These are phyloP conservation scores for Rosa lucieae DNA, from an alignment of 306 rosid species.

Conservation along the genomic window DNA sequence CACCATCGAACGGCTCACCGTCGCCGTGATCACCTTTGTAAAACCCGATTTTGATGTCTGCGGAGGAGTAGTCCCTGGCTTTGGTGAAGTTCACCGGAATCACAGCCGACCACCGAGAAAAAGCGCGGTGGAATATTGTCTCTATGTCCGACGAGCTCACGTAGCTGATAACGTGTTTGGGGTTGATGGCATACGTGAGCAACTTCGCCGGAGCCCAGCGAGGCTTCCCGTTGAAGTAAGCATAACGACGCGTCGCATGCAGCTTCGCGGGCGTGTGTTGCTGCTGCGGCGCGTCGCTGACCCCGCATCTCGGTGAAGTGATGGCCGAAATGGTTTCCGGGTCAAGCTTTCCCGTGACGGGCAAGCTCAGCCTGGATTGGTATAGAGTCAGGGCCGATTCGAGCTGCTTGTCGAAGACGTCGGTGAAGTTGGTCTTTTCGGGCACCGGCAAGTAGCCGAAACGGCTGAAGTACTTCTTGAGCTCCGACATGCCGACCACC, in stretches of 20 bases:
- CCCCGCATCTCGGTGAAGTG: conserved; percentile 85
- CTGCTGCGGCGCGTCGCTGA: conserved; percentile 39
- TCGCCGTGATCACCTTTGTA: conserved; percentile 83
- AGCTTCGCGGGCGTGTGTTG: background rate
- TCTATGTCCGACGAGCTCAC: conserved; percentile 49
- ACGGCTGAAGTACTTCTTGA: conserved; percentile 71
- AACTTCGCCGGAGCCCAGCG: conserved; percentile 68
- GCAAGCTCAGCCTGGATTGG: conserved; percentile 66
- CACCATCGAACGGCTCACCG: conserved; percentile 91
- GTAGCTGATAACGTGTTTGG: conserved; percentile 41
- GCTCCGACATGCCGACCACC: conserved; percentile 70
- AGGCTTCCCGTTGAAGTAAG: conserved; percentile 75
- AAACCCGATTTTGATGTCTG: conserved; percentile 80
- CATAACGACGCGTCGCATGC: conserved; percentile 51
- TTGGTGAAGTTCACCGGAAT: conserved; percentile 76
- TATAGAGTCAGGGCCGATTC: conserved; percentile 63
- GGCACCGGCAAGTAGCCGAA: conserved; percentile 73
- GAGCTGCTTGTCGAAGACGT: conserved; percentile 57
- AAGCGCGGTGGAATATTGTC: conserved; percentile 50
- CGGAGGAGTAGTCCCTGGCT: conserved; percentile 38
- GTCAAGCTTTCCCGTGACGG: conserved; percentile 70
- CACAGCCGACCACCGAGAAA: conserved; percentile 78
- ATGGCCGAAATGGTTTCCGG: conserved; percentile 59
- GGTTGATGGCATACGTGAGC: conserved; percentile 69
- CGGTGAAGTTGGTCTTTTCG: conserved; percentile 44